Conservation (phyloP, 306 rosid genomes). For the Malus domestica region DNA sequence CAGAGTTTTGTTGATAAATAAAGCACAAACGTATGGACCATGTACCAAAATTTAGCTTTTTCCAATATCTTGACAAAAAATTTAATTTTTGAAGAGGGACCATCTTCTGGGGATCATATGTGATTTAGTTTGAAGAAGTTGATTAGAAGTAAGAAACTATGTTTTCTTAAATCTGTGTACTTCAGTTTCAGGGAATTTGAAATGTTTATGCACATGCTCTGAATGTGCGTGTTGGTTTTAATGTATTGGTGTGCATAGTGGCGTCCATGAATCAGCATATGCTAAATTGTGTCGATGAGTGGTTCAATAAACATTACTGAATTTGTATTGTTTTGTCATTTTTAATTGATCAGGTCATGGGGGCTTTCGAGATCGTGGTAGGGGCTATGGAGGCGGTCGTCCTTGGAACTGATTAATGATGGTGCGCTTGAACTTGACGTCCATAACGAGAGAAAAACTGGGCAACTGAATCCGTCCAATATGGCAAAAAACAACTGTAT, state of each 20-base stretch:
- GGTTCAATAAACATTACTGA: background rate
- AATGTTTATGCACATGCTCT: background rate
- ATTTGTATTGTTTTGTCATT: background rate
- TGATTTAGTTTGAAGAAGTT: no score
- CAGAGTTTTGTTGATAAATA: background rate
- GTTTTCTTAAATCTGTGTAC: background rate
- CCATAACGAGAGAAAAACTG: background rate
- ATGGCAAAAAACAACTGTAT: slow-evolving; percentile 9
- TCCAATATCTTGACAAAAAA: background rate
- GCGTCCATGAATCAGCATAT: no score
- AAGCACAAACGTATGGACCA: background rate
- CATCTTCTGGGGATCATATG: background rate
- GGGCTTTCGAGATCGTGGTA: slow-evolving; percentile 60
- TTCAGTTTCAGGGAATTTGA: background rate
- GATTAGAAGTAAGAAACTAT: background rate
- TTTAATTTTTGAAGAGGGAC: background rate
- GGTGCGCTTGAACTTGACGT: background rate
- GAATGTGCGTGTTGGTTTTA: no score
- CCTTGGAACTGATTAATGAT: slow-evolving; percentile 49
- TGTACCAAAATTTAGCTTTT: background rate
- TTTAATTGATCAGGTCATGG: slow-evolving; percentile 40
- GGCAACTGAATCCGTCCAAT: background rate
- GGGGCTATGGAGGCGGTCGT: slow-evolving; percentile 52
- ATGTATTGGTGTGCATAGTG: no score
- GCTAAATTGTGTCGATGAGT: background rate